These are phyloP conservation scores for Paecilomyces sp. DNA, from an alignment of 2,329 filamentous ascomycete genomes.

Conservation along the genomic window DNA sequence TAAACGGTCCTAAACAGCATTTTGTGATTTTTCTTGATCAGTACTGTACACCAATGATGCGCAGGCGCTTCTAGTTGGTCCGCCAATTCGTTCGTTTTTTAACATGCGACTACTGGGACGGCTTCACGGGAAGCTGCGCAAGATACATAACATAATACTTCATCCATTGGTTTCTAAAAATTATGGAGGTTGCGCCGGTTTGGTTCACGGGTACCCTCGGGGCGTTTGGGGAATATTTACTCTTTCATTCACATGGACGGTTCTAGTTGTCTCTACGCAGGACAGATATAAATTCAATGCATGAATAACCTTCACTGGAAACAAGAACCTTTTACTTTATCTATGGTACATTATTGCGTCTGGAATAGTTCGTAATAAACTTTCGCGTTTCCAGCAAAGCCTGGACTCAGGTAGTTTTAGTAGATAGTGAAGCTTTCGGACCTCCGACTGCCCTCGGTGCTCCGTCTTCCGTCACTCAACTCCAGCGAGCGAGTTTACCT, in stretches of 20 bases:
- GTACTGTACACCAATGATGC: conserved; percentile 4
- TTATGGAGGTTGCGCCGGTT: not conserved
- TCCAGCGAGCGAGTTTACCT: too few relatives aligned
- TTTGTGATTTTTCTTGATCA: conserved; percentile 4
- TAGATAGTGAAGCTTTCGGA: too few relatives aligned
- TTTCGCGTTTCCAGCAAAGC: too few relatives aligned
- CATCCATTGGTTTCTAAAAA: not conserved
- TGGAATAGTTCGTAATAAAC: too few relatives aligned
- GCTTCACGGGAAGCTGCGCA: not conserved
- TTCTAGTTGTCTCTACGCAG: not conserved
- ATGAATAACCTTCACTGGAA: too few relatives aligned
- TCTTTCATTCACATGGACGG: not conserved
- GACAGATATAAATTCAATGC: not conserved
- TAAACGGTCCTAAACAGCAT: conserved; percentile 3
- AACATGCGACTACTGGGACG: not conserved
- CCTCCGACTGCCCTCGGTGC: too few relatives aligned
- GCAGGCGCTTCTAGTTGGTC: conserved; percentile 15
- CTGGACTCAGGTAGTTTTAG: too few relatives aligned
- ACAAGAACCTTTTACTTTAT: too few relatives aligned
- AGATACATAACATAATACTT: not conserved
- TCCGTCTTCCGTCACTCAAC: too few relatives aligned
- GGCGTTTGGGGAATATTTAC: not conserved
- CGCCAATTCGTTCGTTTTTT: not conserved
- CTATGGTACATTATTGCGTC: too few relatives aligned
- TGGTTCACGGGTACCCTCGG: not conserved